A percentile compares a stretch with the other conserved stretches of the same genome.
Evolutionary conservation across 306 rosid species (phyloP).

Genomic region (Hippophae rhamnoides): DNA sequence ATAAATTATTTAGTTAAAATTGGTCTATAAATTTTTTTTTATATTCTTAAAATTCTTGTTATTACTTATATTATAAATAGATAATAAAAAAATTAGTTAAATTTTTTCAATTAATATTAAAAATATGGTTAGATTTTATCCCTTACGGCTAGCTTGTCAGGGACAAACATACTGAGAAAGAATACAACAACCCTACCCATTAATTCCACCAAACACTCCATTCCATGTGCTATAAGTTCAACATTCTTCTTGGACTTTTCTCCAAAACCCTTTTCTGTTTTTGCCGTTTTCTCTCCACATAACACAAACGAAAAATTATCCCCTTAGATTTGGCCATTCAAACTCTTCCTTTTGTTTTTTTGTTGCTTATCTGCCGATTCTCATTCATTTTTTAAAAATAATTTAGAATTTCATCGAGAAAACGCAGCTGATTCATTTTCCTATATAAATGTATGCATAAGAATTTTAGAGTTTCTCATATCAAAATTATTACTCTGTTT

Average conservation of each 20-base stretch:
- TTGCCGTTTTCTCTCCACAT: slow-evolving; percentile 22
- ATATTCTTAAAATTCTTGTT: too few relatives aligned
- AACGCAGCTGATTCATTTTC: slow-evolving; percentile 22
- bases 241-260: slow-evolving; percentile 54
- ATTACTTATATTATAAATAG: too few relatives aligned
- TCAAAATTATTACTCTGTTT: too few relatives aligned
- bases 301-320: slow-evolving; percentile 1
- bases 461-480: too few relatives aligned
- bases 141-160: not conserved
- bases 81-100: too few relatives aligned
- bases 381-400: slow-evolving; percentile 28
- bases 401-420: slow-evolving; percentile 32
- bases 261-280: slow-evolving; percentile 28
- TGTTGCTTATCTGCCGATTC: slow-evolving; percentile 43
- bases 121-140: too few relatives aligned
- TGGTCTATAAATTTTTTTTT: too few relatives aligned
- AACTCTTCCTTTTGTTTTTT: slow-evolving; percentile 54
- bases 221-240: slow-evolving; percentile 58
- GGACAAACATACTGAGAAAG: slow-evolving; percentile 27
- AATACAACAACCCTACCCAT: slow-evolving; percentile 38
- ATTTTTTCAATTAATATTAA: too few relatives aligned
- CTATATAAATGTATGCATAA: too few relatives aligned
- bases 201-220: slow-evolving; percentile 64
- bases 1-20: too few relatives aligned
- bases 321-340: slow-evolving; percentile 39